Evolutionary conservation across 2,329 filamentous ascomycete genomes (phyloP).

Genomic region (Exophiala sp.): DNA sequence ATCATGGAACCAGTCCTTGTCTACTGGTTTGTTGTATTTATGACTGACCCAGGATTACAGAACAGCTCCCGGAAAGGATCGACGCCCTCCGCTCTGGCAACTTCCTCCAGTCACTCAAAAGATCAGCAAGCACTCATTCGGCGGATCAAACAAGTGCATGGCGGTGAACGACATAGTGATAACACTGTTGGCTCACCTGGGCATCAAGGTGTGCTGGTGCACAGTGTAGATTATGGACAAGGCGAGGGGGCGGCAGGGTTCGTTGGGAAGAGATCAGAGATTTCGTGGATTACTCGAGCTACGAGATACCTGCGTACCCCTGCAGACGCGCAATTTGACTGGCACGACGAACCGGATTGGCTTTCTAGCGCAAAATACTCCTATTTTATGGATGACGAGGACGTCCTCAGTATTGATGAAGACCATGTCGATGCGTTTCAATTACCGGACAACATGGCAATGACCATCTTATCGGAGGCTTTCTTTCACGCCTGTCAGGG

Average conservation of each 20-base stretch:
- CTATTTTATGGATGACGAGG: not conserved
- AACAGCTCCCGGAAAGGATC: no score
- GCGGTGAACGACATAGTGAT: not conserved
- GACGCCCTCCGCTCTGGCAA: not conserved
- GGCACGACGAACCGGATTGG: not conserved
- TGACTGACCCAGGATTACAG: no score
- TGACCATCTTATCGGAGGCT: not conserved
- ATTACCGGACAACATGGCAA: not conserved
- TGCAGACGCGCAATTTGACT: not conserved
- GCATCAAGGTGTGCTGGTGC: not conserved
- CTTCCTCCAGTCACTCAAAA: not conserved
- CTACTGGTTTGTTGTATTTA: no score
- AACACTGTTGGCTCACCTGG: not conserved
- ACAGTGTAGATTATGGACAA: not conserved
- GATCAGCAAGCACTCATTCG: not conserved
- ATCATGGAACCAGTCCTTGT: no score
- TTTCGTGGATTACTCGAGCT: not conserved
- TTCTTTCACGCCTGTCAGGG: not conserved
- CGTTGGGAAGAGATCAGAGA: not conserved
- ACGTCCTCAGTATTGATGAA: not conserved
- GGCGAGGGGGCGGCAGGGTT: not conserved
- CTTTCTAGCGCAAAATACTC: not conserved
- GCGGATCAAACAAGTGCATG: not conserved
- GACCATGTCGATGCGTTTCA: not conserved
- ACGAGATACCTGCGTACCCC: not conserved